Conservation (phyloP, 2,329 filamentous ascomycete genomes). For the Emydomyces testavorans region DNA sequence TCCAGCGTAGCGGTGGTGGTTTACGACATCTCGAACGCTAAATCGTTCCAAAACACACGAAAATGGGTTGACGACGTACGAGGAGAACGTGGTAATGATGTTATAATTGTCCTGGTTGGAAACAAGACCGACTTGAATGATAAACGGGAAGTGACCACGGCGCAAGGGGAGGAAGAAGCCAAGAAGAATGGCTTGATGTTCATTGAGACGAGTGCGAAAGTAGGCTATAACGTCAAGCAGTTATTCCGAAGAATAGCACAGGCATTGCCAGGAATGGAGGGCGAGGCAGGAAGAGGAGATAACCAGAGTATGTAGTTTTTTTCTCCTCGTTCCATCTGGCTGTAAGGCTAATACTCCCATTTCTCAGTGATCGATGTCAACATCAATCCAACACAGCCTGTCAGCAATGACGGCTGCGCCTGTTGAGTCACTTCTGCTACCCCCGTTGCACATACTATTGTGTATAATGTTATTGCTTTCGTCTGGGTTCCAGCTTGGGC, state of each 20-base stretch:
- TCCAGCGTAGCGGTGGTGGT: constrained; percentile 96
- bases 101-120: constrained; percentile 95
- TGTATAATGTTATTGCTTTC: constrained; percentile 2
- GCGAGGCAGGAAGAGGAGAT: constrained; percentile 64
- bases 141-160: constrained; percentile 92
- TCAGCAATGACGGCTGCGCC: constrained; percentile 61
- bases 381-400: constrained; percentile 57
- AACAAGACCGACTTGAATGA: constrained; percentile 99
- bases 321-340: too few relatives aligned
- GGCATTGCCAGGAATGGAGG: constrained; percentile 94
- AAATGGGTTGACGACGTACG: constrained; percentile 99
- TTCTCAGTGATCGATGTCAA: constrained; percentile 97
- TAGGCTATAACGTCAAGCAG: constrained; percentile 95
- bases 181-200: constrained; percentile 99
- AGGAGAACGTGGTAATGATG: constrained; percentile 92
- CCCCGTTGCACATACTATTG: background rate
- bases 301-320: constrained; percentile 57
- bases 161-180: constrained; percentile 93
- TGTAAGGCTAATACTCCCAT: constrained; percentile 14
- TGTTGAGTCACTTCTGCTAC: constrained; percentile 38
- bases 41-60: constrained; percentile 95
- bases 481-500: constrained; percentile 5
- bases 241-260: constrained; percentile 97
- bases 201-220: constrained; percentile 95
- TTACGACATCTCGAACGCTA: constrained; percentile 94